Percentiles rank a stretch among this genome's conserved stretches.
Conservation (phyloP, 2,329 filamentous ascomycete genomes). For the Bipolaris gigantea region DNA sequence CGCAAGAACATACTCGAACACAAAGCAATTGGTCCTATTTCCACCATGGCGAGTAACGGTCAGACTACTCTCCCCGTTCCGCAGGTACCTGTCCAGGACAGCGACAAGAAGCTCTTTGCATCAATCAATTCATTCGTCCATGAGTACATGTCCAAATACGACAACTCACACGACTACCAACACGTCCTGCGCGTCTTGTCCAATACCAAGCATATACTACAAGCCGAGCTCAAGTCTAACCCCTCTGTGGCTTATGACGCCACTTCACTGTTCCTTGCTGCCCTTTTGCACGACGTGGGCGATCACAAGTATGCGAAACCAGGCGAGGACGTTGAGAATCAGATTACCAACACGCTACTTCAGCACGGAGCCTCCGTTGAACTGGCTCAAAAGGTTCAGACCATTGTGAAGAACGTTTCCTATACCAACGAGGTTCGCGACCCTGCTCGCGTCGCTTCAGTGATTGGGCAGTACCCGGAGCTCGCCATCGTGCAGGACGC, state of each 20-base stretch:
- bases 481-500: slow-evolving; percentile 88
- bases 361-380: slow-evolving; percentile 58
- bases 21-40: background rate
- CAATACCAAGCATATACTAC: slow-evolving; percentile 69
- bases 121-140: slow-evolving; percentile 38
- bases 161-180: slow-evolving; percentile 84
- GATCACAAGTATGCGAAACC: slow-evolving; percentile 74
- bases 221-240: slow-evolving; percentile 49
- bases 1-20: background rate
- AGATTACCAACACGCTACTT: slow-evolving; percentile 59
- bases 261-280: slow-evolving; percentile 66
- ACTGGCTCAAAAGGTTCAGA: slow-evolving; percentile 69
- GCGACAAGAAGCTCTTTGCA: slow-evolving; percentile 29
- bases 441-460: slow-evolving; percentile 59
- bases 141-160: slow-evolving; percentile 50
- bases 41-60: slow-evolving; percentile 17
- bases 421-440: slow-evolving; percentile 74
- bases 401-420: slow-evolving; percentile 74
- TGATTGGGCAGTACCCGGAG: slow-evolving; percentile 71
- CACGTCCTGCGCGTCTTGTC: slow-evolving; percentile 80
- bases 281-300: slow-evolving; percentile 74
- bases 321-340: slow-evolving; percentile 59
- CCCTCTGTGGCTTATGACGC: slow-evolving; percentile 50
- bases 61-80: slow-evolving; percentile 20
- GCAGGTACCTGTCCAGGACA: slow-evolving; percentile 26